Base-by-base conservation (phyloP, 257 asterid genomes). In the Capsicum pubescens region DNA sequence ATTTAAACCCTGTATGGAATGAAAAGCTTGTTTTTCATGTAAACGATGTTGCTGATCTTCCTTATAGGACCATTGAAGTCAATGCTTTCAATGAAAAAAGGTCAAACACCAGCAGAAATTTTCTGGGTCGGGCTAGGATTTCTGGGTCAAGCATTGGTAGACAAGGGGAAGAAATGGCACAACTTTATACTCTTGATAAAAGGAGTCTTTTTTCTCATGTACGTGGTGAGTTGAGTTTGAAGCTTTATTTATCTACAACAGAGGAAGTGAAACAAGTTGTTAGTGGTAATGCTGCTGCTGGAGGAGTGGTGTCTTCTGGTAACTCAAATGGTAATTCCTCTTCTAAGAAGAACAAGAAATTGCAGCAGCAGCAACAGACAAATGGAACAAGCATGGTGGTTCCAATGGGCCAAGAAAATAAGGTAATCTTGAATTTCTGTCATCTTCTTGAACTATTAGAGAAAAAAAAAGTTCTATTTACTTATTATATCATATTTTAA, bases 1-100 rank as follows among this genome's bases (percentile, higher is more conserved):
- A 94, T 86, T 90, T 95, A 10, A 94, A 95, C 88, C 99, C 99
- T 0, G 92, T 93, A 0, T 95, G 99, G 99, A 90, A 93, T 58
- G 99, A 95, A 61, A 93, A 93, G 90, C 94, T 95, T 60, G 94
- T 95, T 0, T 95, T 95, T 68, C 87, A 91, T 54, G 89, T 95
- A 2, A 90, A 87, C 89, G 94, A 95, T 86, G 92, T 86, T 56
- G 97, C 93, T 0, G 95, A 94, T 90, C 92, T 95, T 42, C 97
- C 99, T 9, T 94, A 95, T 90, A 87, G 97, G 60, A 94, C 95
- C 42, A 80, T 95, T 2, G 99, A 95, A 50, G 92, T 91, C 10
- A 95, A 92, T 82, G 95, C 93, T 1, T 95, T 91, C 88, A 95
- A 94, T 89, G 99, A 94, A 91, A 87, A 85, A 68, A 84, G 93